Evolutionary conservation across 2,329 filamentous ascomycete species (phyloP).

Genomic region (Taxawa tesnikishii): DNA sequence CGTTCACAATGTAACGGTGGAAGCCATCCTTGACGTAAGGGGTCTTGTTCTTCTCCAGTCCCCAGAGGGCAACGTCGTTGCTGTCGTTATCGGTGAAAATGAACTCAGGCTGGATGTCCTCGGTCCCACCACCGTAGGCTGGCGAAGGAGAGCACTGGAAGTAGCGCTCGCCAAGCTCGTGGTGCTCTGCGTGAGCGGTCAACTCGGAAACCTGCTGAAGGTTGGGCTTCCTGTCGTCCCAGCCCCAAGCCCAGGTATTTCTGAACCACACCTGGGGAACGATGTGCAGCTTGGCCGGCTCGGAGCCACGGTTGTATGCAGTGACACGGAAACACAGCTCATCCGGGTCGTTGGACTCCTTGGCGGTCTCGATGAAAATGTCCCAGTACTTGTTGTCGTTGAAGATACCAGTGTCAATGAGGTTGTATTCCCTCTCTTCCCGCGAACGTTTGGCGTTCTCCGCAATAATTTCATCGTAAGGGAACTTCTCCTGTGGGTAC

Average conservation of each 20-base stretch:
- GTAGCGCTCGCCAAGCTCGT: constrained; percentile 70
- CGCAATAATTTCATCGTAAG: constrained; percentile 75
- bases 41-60: constrained; percentile 57
- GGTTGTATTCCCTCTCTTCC: constrained; percentile 77
- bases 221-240: constrained; percentile 73
- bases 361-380: constrained; percentile 91
- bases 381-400: constrained; percentile 91
- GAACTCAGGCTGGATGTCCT: constrained; percentile 74
- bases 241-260: constrained; percentile 94
- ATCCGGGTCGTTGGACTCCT: constrained; percentile 83
- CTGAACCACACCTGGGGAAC: constrained; percentile 93
- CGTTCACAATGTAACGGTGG: constrained; percentile 74
- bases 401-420: constrained; percentile 80
- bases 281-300: constrained; percentile 84
- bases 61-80: constrained; percentile 68
- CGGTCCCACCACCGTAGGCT: constrained; percentile 61
- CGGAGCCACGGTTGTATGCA: constrained; percentile 87
- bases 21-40: constrained; percentile 93
- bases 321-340: constrained; percentile 90
- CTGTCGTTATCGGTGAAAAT: constrained; percentile 95
- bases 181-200: constrained; percentile 64
- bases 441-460: constrained; percentile 71
- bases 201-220: constrained; percentile 55
- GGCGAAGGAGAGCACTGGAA: constrained; percentile 82
- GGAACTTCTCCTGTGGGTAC: constrained; percentile 83